Base-by-base conservation (phyloP, 768 basidiomycete genomes). In the Scleroderma citrinum region DNA sequence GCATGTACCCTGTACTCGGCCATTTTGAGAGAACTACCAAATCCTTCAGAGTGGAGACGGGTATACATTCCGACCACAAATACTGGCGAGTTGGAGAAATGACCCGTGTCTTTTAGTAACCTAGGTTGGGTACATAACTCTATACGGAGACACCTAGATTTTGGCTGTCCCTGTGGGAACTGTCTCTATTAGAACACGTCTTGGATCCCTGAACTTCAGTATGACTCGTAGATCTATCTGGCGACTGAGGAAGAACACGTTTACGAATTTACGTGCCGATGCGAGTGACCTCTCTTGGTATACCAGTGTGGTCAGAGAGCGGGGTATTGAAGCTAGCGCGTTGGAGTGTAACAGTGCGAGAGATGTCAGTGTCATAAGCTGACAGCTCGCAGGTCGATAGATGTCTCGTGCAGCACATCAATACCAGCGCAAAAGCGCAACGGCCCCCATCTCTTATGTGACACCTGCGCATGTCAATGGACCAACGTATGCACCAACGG, bases 61-160 rank as follows among this genome's bases (percentile, higher is more conserved):
- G 83, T 89, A 65, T 80, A 98, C 50, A 96, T 86, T 16, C 92
- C 96, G n/a, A 95, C 86, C n/a, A 96, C 87, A 66, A 87, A 99
- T 34, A 94, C 77, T 1, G 96, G 94, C 3, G 92, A 42, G 40
- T 89, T 88, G 1, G 91, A 87, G 56, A 82, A 83, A 40, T 92
- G 85, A 61, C 96, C 96, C 0, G 93, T 92, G 66, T 97, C 94
- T 61, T 87, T 92, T 50, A 99, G 71, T 47, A 99, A 67, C 63
- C 92, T 93, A 50, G 31, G 14, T 41, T 21, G 10, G 5, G 19
- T 16, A 19, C 11, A 2, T 8, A n/a, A 11, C 19, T 3, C n/a
- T 20, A 17, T 30, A 48, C 13, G 20, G 6, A 20, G 11, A 2
- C 4, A 87, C 89, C 89, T 74, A 20, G 85, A 87, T 54, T 78